Base-by-base conservation (phyloP, 2,329 filamentous ascomycete genomes). In the Coniella lustricola region DNA sequence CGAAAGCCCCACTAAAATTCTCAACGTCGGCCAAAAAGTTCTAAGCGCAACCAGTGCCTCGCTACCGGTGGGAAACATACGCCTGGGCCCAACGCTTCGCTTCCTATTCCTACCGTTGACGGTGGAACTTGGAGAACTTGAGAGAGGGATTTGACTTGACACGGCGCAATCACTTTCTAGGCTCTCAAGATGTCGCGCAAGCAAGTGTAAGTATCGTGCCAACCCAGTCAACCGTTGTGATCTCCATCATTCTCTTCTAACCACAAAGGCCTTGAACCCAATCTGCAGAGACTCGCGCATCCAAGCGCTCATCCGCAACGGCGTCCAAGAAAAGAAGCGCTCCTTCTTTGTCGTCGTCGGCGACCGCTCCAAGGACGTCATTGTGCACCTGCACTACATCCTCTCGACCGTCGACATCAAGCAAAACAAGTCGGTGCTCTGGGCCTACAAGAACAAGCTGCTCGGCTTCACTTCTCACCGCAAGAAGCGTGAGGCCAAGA, bases 381-480 rank as follows among this genome's bases (percentile, higher is more conserved):
- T 98, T 64, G 90, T 97, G 57, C 83, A 96, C 64, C 77, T 78
- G 51, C 90, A 97, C 70, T 90, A 93, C 63, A 94, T 98, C 62
- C 87, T 96, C 75, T 85, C 90, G 44, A 86, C 81, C 59, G 84
- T 87, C 63, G 88, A 95, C 64, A 81, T 96, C 56, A 95, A 94
- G 70, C 82, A 95, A 67, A 94, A 93, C 72, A 97, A 97, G 68
- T 93, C 87, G 12, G 90, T 98, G 3, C 74, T 98, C 10, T 98
- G 93, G 93, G 91, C 93, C 17, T 98, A 98, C 74, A 97, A 97
- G 76, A 95, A 94, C 67, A 93, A 98, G 68, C 77, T 98, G 10
- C 74, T 98, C 29, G 90, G 90, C 43, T 97, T 97, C 65, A 94
- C 89, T 29, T 82, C 88, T 71, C 90, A 98, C 69, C 87, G 93